A percentile compares a stretch with the other conserved stretches of the same genome.
These are phyloP conservation scores for Rhododendron henanense DNA, from an alignment of 148 eudicot genomes.

Conservation along the genomic window DNA sequence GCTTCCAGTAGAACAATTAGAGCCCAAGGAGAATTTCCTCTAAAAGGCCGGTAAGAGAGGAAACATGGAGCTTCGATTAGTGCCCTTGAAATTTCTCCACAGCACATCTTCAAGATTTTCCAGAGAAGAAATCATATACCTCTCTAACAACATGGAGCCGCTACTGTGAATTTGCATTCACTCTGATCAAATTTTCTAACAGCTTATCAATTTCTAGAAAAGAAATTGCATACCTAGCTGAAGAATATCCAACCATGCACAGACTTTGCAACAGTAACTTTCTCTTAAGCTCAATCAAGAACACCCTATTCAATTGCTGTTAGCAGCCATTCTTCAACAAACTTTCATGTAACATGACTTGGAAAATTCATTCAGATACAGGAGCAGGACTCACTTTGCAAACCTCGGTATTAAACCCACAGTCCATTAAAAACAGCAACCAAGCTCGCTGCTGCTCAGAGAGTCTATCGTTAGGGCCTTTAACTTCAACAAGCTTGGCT, in stretches of 20 bases:
- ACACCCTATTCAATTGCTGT: conserved; percentile 18
- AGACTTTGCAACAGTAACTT: background rate
- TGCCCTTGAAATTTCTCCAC: background rate
- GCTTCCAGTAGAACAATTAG: background rate
- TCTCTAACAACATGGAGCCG: background rate
- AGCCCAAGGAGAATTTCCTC: background rate
- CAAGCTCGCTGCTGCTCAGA: conserved; percentile 97
- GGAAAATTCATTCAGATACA: conserved; percentile 11
- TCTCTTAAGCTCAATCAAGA: conserved; percentile 5
- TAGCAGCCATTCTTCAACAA: background rate
- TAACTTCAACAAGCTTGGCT: conserved; percentile 96
- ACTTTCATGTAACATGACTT: background rate
- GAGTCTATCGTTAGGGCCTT: conserved; percentile 86
- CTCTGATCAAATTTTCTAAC: background rate
- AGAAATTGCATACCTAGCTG: background rate
- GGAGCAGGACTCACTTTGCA: conserved; percentile 68
- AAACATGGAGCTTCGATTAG: background rate
- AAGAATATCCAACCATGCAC: background rate
- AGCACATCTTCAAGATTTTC: background rate
- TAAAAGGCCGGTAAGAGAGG: background rate
- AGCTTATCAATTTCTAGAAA: background rate
- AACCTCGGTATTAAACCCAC: conserved; percentile 70
- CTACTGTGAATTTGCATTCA: background rate
- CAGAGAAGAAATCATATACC: background rate
- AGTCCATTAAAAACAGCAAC: conserved; percentile 81